Evolutionary conservation across 768 basidiomycete genomes (phyloP).

Genomic region (Trametes elegans): DNA sequence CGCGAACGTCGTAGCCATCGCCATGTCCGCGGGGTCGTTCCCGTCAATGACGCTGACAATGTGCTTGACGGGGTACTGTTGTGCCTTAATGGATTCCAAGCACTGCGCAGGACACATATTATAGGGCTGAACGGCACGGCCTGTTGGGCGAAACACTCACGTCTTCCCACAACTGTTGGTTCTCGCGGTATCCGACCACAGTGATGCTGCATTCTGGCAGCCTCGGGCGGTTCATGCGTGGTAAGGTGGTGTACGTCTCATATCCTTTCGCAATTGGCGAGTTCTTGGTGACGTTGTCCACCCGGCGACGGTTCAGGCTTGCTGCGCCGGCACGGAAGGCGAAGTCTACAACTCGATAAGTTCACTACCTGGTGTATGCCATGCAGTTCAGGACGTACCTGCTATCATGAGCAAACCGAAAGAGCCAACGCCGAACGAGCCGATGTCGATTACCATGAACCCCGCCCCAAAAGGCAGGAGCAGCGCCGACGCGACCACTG

Average conservation of each 20-base stretch:
- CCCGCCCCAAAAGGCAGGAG: neutral
- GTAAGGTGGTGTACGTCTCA: neutral
- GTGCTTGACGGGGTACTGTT: slow-evolving; percentile 22
- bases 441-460: slow-evolving; percentile 14
- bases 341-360: slow-evolving; percentile 5
- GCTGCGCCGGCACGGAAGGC: slow-evolving; percentile 16
- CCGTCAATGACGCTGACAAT: slow-evolving; percentile 22
- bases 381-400: slow-evolving; percentile 8
- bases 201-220: slow-evolving; percentile 19
- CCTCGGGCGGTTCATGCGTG: neutral
- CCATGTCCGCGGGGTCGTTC: slow-evolving; percentile 18
- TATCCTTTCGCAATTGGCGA: slow-evolving; percentile 12
- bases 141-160: slow-evolving; percentile 2
- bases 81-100: slow-evolving; percentile 17
- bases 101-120: slow-evolving; percentile 5
- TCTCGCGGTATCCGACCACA: slow-evolving; percentile 20
- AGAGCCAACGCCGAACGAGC: slow-evolving; percentile 7
- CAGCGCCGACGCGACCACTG: neutral
- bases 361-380: neutral
- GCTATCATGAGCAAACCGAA: slow-evolving; percentile 17
- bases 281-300: slow-evolving; percentile 10
- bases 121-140: neutral
- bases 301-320: slow-evolving; percentile 11
- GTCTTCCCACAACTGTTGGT: slow-evolving; percentile 14
- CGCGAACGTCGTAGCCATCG: slow-evolving; percentile 17